Base-by-base conservation (phyloP, 1,284 basidiomycete species). In the Malassezia slooffiae region DNA sequence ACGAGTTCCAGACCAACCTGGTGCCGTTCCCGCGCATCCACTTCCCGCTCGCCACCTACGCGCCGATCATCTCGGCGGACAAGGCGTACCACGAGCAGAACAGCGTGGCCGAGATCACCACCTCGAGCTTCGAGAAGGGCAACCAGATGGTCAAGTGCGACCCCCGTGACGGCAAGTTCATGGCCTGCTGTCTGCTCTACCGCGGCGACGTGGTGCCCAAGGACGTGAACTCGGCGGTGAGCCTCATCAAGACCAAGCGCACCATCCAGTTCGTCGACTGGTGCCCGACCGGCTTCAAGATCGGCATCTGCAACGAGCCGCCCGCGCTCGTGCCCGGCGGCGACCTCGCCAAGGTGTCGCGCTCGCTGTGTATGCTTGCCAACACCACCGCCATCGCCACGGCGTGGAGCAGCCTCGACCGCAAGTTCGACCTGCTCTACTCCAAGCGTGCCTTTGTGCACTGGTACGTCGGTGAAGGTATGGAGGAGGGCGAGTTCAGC, bases 401-500 rank as follows among this genome's bases (percentile, higher is more conserved):
- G 49, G 91, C 91, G 7, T 96, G 91, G 91, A 80, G 79, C 59
- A 83, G 88, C 60, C 81, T 96, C 47, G 90, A 97, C 76, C 84
- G 93, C 79, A 97, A 97, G 75, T 99, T 97, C 72, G 91, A 97
- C 72, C 79, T 97, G 60, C 80, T 97, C 45, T 72, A 72, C 71
- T 70, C 67, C 38, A 72, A 72, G 61, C 67, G 63, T 38, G 62
- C 65, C 34, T 62, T 62, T 36, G 65, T 63, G 29, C 60, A 67
- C 55, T 70, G 62, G 61, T 91, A 90, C 62, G 85, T 88, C 54
- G 89, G 89, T 60, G 89, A 93, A 73, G 90, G 90, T 74, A 96
- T 95, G 90, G 90, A 95, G 73, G 90, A 95, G 75, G 89, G 90
- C 70, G 90, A 96, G 74, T 91, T 95, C 75, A 88, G 85, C 35